These are phyloP conservation scores for Tetragonia tetragonoides DNA, from an alignment of 148 eudicot species.

Conservation along the genomic window DNA sequence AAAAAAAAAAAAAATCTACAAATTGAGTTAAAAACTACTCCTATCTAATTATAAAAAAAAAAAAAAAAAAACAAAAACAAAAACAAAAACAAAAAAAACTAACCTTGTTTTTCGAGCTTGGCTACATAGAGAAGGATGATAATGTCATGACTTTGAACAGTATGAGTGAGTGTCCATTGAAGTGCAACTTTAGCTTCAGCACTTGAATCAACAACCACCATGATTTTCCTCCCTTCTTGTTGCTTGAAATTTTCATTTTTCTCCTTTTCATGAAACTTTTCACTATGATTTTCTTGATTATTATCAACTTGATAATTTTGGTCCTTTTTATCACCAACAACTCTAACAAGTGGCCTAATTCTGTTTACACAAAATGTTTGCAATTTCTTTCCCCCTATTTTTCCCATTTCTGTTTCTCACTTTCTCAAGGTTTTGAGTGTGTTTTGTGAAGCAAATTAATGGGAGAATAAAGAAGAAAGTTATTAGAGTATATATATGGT, in stretches of 20 bases:
- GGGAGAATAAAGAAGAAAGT: background rate
- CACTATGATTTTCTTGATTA: constrained; percentile 10
- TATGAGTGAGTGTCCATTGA: constrained; percentile 81
- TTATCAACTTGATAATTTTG: constrained; percentile 4
- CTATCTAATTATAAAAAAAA: no score
- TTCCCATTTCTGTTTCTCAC: constrained; percentile 37
- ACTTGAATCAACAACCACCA: constrained; percentile 78
- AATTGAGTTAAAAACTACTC: no score
- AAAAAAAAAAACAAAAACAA: background rate
- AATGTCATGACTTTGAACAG: constrained; percentile 59
- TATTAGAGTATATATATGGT: constrained; percentile 12
- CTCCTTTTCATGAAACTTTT: constrained; percentile 2
- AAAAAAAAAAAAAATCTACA: no score
- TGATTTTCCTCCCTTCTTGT: constrained; percentile 51
- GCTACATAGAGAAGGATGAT: constrained; percentile 61
- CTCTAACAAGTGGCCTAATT: constrained; percentile 61
- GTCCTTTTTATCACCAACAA: constrained; percentile 22
- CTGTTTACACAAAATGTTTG: constrained; percentile 60
- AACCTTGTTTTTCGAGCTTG: constrained; percentile 51
- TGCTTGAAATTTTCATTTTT: constrained; percentile 19
- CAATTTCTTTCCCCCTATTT: constrained; percentile 38
- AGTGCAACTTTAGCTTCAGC: constrained; percentile 66
- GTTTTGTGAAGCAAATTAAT: constrained; percentile 4
- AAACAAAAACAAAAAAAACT: background rate
- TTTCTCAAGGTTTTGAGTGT: background rate